Evolutionary conservation across 768 basidiomycete species (phyloP).

Genomic region (Collybia sp.): DNA sequence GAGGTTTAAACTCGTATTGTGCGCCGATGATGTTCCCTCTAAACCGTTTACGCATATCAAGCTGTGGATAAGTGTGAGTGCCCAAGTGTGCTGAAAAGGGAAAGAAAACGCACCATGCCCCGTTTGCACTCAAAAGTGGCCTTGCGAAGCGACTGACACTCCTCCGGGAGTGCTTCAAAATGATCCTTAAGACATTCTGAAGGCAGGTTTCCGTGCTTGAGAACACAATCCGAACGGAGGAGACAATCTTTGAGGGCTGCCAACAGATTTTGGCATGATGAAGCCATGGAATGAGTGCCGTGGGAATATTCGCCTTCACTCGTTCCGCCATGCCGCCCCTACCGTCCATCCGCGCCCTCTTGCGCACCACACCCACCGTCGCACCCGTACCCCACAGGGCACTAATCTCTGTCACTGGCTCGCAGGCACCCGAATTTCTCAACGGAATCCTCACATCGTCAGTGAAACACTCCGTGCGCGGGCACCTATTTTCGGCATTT

Average conservation of each 20-base stretch:
- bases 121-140: slow-evolving; percentile 90
- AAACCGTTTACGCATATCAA: slow-evolving; percentile 84
- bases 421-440: slow-evolving; percentile 77
- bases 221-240: slow-evolving; percentile 82
- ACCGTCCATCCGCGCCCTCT: slow-evolving; percentile 27
- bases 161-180: slow-evolving; percentile 69
- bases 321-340: slow-evolving; percentile 21
- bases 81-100: background rate
- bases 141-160: slow-evolving; percentile 73
- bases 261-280: slow-evolving; percentile 74
- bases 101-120: slow-evolving; percentile 60
- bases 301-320: background rate
- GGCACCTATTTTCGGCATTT: slow-evolving; percentile 67
- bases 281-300: slow-evolving; percentile 49
- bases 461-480: slow-evolving; percentile 34
- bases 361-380: slow-evolving; percentile 44
- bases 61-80: slow-evolving; percentile 28
- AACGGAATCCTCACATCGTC: slow-evolving; percentile 66
- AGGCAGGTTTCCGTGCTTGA: slow-evolving; percentile 72
- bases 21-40: slow-evolving; percentile 65
- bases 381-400: slow-evolving; percentile 64
- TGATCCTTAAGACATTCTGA: slow-evolving; percentile 83
- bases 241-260: slow-evolving; percentile 80
- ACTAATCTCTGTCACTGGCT: slow-evolving; percentile 73
- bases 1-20: slow-evolving; percentile 39